Conservation (phyloP, 345 rosid species). For the Clausena lansium region DNA sequence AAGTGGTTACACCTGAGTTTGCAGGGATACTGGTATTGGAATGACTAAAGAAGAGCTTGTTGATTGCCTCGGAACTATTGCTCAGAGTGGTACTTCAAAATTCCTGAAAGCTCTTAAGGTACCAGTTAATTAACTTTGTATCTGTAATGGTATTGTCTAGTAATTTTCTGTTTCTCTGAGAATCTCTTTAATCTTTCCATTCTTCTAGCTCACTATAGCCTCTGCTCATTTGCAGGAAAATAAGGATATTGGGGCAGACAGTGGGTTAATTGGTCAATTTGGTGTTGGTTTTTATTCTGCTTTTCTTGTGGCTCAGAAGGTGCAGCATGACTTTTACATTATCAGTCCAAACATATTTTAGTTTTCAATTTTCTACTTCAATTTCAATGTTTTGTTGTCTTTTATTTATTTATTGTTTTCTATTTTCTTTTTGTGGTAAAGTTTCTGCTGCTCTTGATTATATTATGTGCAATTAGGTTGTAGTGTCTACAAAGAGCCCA, state of each 20-base stretch:
- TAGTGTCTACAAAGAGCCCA: conserved; percentile 94
- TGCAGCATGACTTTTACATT: conserved; percentile 20
- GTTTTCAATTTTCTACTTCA: not conserved
- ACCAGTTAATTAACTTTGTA: not conserved
- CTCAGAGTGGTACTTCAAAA: conserved; percentile 97
- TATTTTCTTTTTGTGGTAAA: not conserved
- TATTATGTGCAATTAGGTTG: conserved; percentile 51
- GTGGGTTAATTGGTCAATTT: conserved; percentile 89
- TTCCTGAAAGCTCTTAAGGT: conserved; percentile 95
- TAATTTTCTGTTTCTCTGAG: not conserved
- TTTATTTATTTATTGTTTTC: not conserved
- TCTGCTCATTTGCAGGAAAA: conserved; percentile 56
- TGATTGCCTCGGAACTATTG: conserved; percentile 99
- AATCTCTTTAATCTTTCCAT: not conserved
- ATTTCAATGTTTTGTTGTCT: not conserved
- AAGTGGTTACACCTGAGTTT: conserved; percentile 14
- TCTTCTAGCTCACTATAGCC: conserved; percentile 2
- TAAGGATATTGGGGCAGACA: conserved; percentile 86
- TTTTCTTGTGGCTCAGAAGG: conserved; percentile 96
- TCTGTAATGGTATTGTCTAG: not conserved
- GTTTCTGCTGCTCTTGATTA: conserved; percentile 9
- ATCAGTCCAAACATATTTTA: not conserved
- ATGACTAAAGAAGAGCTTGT: conserved; percentile 94
- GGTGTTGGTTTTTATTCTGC: conserved; percentile 99
- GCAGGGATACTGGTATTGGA: conserved; percentile 97